A percentile compares a stretch with the other conserved stretches of the same genome.
Conservation (phyloP, 2,329 filamentous ascomycete species). For the Hypoxylon sp. region DNA sequence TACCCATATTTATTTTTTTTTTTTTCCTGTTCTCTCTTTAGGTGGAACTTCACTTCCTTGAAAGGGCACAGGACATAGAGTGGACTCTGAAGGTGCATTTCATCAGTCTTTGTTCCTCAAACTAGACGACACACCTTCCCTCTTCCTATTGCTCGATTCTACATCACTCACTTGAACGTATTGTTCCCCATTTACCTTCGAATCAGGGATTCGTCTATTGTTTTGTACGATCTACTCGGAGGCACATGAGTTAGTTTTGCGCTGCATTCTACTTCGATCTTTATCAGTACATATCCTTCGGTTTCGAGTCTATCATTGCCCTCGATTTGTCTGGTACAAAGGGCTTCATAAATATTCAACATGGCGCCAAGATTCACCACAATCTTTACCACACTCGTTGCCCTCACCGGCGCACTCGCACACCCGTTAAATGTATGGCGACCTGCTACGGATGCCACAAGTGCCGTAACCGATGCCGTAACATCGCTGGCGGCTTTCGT, state of each 20-base stretch:
- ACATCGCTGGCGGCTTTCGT: constrained; percentile 62
- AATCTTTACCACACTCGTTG: constrained; percentile 51
- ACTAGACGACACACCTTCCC: constrained; percentile 24
- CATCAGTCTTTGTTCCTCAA: constrained; percentile 24
- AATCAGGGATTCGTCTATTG: constrained; percentile 38
- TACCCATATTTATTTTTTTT: constrained; percentile 18
- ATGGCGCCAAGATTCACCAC: constrained; percentile 52
- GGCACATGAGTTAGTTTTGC: constrained; percentile 15
- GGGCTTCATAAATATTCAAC: constrained; percentile 38
- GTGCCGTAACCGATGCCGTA: background rate
- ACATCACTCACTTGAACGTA: constrained; percentile 29
- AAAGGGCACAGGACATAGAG: constrained; percentile 31
- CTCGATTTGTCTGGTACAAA: constrained; percentile 50
- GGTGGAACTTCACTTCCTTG: constrained; percentile 24
- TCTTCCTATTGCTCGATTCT: constrained; percentile 26
- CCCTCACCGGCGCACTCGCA: constrained; percentile 49
- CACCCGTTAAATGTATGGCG: constrained; percentile 47
- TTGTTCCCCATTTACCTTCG: constrained; percentile 20
- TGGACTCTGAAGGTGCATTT: constrained; percentile 27
- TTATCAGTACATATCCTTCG: constrained; percentile 27
- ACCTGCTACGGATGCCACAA: constrained; percentile 34
- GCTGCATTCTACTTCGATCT: constrained; percentile 20
- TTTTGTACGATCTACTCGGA: background rate
- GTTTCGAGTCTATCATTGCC: constrained; percentile 36
- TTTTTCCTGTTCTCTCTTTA: constrained; percentile 27